Percentiles rank a stretch among this genome's conserved stretches.
Conservation (phyloP, 176 grass and related monocot species). For the Aegilops bicornis region DNA sequence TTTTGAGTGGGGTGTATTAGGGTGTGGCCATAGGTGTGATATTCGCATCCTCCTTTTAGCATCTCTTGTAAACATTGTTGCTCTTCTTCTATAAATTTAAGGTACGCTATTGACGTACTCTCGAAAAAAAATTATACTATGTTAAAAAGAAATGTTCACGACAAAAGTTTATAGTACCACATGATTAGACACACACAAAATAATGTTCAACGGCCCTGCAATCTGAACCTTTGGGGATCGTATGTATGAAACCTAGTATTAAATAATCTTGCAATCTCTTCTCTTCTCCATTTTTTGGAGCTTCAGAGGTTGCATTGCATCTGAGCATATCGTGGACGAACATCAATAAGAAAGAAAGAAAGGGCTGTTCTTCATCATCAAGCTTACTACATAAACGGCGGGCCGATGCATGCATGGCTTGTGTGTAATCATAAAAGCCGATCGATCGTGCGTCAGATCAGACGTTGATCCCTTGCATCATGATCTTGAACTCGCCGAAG, state of each 20-base stretch:
- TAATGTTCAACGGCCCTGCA: not conserved
- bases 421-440: not conserved
- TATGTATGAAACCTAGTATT: not conserved
- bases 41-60: too few species aligned
- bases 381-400: not conserved
- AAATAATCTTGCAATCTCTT: not conserved
- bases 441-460: not conserved
- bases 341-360: not conserved
- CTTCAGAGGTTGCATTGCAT: not conserved
- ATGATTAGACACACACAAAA: not conserved
- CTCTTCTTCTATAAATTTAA: too few species aligned
- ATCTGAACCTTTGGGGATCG: not conserved
- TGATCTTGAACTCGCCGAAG: constrained; percentile 68
- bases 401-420: too few species aligned
- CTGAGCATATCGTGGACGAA: not conserved
- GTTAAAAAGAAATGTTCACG: not conserved
- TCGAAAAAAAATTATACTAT: too few species aligned
- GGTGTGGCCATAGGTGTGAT: too few species aligned
- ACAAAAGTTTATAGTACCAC: not conserved
- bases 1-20: too few species aligned
- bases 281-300: not conserved
- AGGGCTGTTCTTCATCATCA: not conserved
- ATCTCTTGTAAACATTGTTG: too few species aligned
- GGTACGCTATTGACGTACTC: too few species aligned
- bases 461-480: constrained; percentile 66